Conservation (phyloP, 768 basidiomycete genomes). For the Boletus pseudo-olivaceus region DNA sequence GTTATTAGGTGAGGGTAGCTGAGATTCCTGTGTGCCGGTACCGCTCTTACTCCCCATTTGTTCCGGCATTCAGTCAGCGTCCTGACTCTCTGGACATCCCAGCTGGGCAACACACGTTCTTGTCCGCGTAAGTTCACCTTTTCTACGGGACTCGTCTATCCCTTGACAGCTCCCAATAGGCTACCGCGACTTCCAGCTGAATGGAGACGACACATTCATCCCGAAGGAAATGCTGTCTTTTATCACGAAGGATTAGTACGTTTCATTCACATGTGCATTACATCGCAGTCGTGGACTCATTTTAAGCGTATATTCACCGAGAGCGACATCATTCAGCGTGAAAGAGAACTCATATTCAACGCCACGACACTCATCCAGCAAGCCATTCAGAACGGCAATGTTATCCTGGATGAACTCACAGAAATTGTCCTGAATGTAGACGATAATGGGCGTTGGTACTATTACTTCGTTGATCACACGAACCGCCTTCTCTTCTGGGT, state of each 20-base stretch:
- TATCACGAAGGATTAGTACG: conserved; percentile 13
- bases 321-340: not conserved
- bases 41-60: not conserved
- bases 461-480: conserved; percentile 18
- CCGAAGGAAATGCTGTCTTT: conserved; percentile 12
- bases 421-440: conserved; percentile 14
- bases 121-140: conserved; percentile 5
- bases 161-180: not conserved
- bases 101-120: conserved; percentile 4
- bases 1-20: not conserved
- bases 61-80: not conserved
- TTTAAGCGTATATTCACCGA: conserved; percentile 18
- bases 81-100: not conserved
- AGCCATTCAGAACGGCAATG: not conserved
- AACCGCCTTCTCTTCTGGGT: conserved; percentile 19
- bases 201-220: conserved; percentile 13
- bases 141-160: not conserved
- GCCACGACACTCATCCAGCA: conserved; percentile 6
- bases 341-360: not conserved
- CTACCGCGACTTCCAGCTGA: not conserved
- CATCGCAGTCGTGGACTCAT: not conserved
- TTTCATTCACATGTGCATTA: not conserved
- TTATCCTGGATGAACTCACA: conserved; percentile 5
- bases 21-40: not conserved
- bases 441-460: not conserved